Percentiles rank a stretch among this genome's conserved stretches.
phyloP scores from a whole-genome alignment of 2,329 filamentous ascomycete species.

The Botrytis pseudocinerea region DNA sequence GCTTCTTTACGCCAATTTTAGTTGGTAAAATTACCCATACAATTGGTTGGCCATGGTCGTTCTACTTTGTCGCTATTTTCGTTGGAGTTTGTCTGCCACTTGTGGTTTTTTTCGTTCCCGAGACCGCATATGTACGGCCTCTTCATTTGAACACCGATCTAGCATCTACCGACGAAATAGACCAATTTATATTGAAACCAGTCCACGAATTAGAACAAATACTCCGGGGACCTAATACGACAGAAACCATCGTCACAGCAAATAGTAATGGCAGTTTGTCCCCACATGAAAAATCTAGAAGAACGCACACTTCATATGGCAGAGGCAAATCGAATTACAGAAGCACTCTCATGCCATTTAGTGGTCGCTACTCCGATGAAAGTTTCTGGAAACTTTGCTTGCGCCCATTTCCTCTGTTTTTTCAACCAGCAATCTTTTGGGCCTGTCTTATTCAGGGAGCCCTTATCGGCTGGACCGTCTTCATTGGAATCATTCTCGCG shows the following conservation, averaged over 20 bases:
- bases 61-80: conserved; percentile 87
- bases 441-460: conserved; percentile 77
- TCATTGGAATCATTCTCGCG: conserved; percentile 82
- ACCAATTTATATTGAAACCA: conserved; percentile 15
- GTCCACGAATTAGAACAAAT: conserved; percentile 22
- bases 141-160: conserved; percentile 69
- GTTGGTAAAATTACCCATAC: conserved; percentile 79
- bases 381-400: conserved; percentile 63
- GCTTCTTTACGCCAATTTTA: conserved; percentile 81
- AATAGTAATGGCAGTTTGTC: conserved; percentile 1
- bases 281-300: not conserved
- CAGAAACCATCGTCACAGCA: conserved; percentile 17
- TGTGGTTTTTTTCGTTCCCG: conserved; percentile 77
- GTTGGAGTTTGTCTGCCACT: conserved; percentile 67
- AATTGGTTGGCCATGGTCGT: conserved; percentile 84
- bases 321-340: conserved; percentile 47
- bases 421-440: conserved; percentile 86
- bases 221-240: conserved; percentile 12
- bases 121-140: conserved; percentile 75
- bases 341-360: conserved; percentile 68
- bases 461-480: conserved; percentile 93
- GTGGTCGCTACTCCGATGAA: conserved; percentile 79
- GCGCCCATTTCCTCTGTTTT: conserved; percentile 79
- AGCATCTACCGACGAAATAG: conserved; percentile 35
- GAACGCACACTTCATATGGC: not conserved